A percentile compares a stretch with the other conserved stretches of the same genome.
Evolutionary conservation across 129 eudicot species (phyloP).

Genomic region (Flaveria trinervia): DNA sequence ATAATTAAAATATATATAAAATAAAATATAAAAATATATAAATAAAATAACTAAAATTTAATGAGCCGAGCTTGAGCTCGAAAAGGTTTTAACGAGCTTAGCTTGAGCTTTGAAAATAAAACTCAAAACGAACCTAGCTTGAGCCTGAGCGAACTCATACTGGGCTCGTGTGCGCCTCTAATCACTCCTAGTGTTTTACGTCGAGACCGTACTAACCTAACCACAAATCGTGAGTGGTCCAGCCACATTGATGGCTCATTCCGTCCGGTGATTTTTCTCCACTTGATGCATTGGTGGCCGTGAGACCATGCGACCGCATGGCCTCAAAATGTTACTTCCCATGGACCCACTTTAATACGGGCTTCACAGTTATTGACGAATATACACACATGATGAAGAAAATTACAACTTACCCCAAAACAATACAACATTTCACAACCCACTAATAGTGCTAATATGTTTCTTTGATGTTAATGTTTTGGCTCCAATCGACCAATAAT

Average conservation of each 20-base stretch:
- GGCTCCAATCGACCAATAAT: not conserved
- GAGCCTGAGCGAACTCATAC: no score
- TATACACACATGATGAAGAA: not conserved
- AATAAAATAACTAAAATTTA: no score
- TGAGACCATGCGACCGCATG: conserved; percentile 18
- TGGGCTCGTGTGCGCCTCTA: no score
- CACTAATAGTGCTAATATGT: not conserved
- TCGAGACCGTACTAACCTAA: not conserved
- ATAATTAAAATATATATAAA: no score
- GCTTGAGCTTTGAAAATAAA: no score
- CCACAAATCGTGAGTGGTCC: conserved; percentile 34
- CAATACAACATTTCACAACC: conserved; percentile 20
- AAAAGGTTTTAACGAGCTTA: no score
- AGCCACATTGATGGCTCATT: not conserved
- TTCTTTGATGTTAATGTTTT: not conserved
- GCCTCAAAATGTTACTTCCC: conserved; percentile 28
- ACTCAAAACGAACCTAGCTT: no score
- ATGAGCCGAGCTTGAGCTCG: no score
- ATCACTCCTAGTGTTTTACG: no score
- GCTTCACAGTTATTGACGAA: not conserved
- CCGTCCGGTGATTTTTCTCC: conserved; percentile 36
- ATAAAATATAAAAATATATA: no score
- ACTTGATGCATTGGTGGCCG: conserved; percentile 55
- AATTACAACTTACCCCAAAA: not conserved
- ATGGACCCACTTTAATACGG: conserved; percentile 35